Evolutionary conservation across 805 yeast genomes (phyloP), one percentile per base, ranked within the genome.

Genomic region (Scheffersomyces coipomensis): DNA sequence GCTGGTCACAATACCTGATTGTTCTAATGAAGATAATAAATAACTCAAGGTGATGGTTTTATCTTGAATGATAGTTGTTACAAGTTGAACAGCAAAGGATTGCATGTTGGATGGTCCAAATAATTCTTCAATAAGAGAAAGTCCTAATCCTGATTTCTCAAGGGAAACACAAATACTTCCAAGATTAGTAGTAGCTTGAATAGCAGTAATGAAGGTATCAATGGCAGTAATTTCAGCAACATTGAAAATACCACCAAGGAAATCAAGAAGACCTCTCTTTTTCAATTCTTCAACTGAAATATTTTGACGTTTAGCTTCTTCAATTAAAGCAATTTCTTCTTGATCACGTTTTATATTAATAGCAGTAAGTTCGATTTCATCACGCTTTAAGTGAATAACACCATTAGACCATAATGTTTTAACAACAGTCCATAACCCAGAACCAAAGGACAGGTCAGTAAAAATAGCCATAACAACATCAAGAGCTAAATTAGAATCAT

Each of bases 121-220:
- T 15, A 35, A 35, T 29, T 44, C 47, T 17, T 42, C 38, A 30
- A 43, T 21, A 8, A 42, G 32, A 2, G 49, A 45, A 15, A 44
- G 35, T n/a, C 38, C 44, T 19, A 45, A 35, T n/a, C 49, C 49
- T n/a, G 49, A 45, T 37, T 45, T 43, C 6, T 45, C 35, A 15
- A 45, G 23, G 12, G 49, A 43, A 12, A 25, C 40, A 34, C 40
- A 40, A 25, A 45, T 29, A 5, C 37, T 25, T 33, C 29, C 42
- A 6, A 44, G 23, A 33, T 40, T 39, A 17, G 42, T 24, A n/a
- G 33, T 38, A n/a, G 34, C 27, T 31, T 37, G 37, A 27, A 45
- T 31, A 16, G 37, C 23, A 6, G 39, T 30, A 5, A 45, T 17
- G 13, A 40, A 33, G 10, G 34, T 33, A 31, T 36, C 33, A 10